Base-by-base conservation (phyloP, 495 filamentous ascomycete genomes). In the Talaromyces liani region DNA sequence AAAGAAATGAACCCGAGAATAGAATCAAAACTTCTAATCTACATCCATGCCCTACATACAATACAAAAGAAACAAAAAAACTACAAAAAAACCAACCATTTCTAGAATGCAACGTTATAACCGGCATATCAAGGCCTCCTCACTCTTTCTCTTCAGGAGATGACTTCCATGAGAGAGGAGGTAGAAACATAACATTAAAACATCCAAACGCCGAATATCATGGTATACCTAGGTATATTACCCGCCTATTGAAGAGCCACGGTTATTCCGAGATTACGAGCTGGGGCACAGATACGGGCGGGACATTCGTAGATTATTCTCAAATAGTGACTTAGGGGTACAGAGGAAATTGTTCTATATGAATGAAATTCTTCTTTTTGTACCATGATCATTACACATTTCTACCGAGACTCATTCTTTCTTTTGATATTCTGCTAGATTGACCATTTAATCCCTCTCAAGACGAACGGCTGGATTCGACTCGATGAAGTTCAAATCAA, bases 251-350 rank as follows among this genome's bases (percentile, higher is more conserved):
- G 91, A 93, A 91, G 91, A 93, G 91, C 91, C 86, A 85, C 88
- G 80, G 81, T 75, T 80, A 82, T 60, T 62, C 81, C 79, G 73
- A 87, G 91, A 79, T 77, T 74, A 80, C 84, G 81, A 82, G 80
- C 87, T 79, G 82, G 84, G 86, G 91, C 89, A 95, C 91, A 96
- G 91, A 96, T 96, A 96, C 91, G 88, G 91, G 90, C 82, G 86
- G 83, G 79, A 95, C 89, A 96, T 83, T 58, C 25, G 62, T 18
- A 55, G 31, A 41, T 64, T 49, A 22, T 20, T 12, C 5, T 12
- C 5, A 33, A 16, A 33, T 51, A 54, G 24, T 61, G 45, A 4
- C 8, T 53, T 29, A 2, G 16, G 8, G 31, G 6, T 34, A 27
- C 25, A 31, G 25, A 33, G 29, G 29, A 16, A 36, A 10, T 58